phyloP scores from a whole-genome alignment of 352 stramenopile species.

The Globisporangium carolinianum region DNA sequence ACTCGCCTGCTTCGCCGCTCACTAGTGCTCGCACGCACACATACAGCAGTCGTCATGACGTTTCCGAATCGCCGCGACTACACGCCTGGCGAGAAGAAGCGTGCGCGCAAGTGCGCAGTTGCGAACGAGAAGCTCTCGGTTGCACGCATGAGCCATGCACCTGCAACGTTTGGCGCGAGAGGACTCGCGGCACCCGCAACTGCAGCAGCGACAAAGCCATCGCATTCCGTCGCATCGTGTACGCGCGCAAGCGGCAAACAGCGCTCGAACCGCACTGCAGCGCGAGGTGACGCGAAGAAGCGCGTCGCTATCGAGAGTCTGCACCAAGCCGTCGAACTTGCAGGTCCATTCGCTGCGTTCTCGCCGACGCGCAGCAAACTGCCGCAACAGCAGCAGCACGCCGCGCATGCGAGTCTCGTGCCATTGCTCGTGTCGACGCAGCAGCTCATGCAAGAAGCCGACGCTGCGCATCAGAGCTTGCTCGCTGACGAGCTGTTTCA shows the following conservation, averaged over 20 bases:
- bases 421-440: slow-evolving; percentile 10
- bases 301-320: slow-evolving; percentile 5
- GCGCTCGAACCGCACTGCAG: background rate
- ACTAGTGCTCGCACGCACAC: no score
- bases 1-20: no score
- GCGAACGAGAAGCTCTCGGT: slow-evolving; percentile 3
- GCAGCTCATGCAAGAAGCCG: slow-evolving; percentile 15
- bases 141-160: no score
- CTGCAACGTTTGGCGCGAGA: background rate
- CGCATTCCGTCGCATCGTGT: background rate
- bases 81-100: slow-evolving; percentile 33
- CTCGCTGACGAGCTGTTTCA: slow-evolving; percentile 25
- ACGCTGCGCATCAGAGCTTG: slow-evolving; percentile 16
- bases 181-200: background rate
- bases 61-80: slow-evolving; percentile 55
- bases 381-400: slow-evolving; percentile 5
- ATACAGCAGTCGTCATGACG: slow-evolving; percentile 28
- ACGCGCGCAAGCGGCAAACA: slow-evolving; percentile 13
- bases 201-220: background rate
- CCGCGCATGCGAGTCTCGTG: slow-evolving; percentile 8
- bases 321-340: slow-evolving; percentile 7
- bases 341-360: slow-evolving; percentile 9
- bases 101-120: slow-evolving; percentile 20
- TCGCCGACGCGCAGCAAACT: slow-evolving; percentile 1
- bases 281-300: slow-evolving; percentile 4